Evolutionary conservation across 2,329 filamentous ascomycete species (phyloP).

Genomic region (Penicillium hesseltinei): DNA sequence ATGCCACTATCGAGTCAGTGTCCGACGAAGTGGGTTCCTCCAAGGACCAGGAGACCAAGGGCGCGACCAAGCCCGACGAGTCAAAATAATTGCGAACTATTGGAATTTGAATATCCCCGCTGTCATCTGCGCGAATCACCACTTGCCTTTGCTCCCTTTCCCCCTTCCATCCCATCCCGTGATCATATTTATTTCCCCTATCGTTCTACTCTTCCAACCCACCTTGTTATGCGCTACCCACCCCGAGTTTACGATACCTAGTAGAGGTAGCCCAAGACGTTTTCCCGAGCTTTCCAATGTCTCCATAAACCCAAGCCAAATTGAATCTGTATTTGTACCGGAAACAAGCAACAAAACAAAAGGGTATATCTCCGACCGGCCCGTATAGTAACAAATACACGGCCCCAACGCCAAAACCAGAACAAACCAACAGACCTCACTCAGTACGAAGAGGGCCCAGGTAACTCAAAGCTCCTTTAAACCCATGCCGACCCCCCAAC

Average conservation of each 20-base stretch:
- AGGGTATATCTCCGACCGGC: conserved; percentile 20
- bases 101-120: conserved; percentile 1
- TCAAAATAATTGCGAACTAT: conserved; percentile 25
- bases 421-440: not conserved
- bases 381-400: not conserved
- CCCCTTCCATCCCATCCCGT: not conserved
- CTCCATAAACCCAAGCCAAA: conserved; percentile 3
- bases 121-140: not conserved
- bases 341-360: conserved; percentile 7
- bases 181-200: not conserved
- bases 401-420: conserved; percentile 14
- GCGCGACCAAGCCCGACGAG: conserved; percentile 24
- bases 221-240: conserved; percentile 1
- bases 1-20: conserved; percentile 56
- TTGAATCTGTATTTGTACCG: conserved; percentile 11
- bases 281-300: not conserved
- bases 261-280: conserved; percentile 6
- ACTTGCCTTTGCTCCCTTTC: not conserved
- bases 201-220: not conserved
- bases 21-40: conserved; percentile 40
- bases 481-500: not conserved
- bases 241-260: conserved; percentile 11
- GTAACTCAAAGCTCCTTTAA: not conserved
- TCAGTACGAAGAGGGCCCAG: not conserved
- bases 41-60: conserved; percentile 22